phyloP scores from a whole-genome alignment of 306 rosid species.

The barrel medic (Medicago truncatula) region MtrunA17r5.0-ANR NC_053046.1:13031501-13032000 shows the following conservation, averaged over 20 bases:
- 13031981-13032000: background rate
- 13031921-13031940: background rate
- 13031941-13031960: background rate
- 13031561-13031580: slow-evolving; percentile 30
- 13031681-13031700: slow-evolving; percentile 21
- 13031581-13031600: slow-evolving; percentile 42
- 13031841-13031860: background rate
- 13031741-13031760: slow-evolving; percentile 6
- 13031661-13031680: slow-evolving; percentile 64
- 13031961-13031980: background rate
- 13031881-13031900: background rate
- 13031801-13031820: background rate
- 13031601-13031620: slow-evolving; percentile 42
- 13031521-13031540: slow-evolving; percentile 42
- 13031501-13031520: slow-evolving; percentile 40
- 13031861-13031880: slow-evolving; percentile 11
- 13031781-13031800: slow-evolving; percentile 6
- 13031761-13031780: background rate
- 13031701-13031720: background rate
- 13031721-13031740: background rate
- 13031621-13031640: slow-evolving; percentile 62
- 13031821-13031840: background rate
- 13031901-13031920: background rate
- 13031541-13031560: slow-evolving; percentile 44
- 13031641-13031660: slow-evolving; percentile 89